Percentiles rank a stretch among this genome's conserved stretches.
These are phyloP conservation scores for Magnolia sinica DNA, from an alignment of 164 flowering plant species.

Conservation along the genomic window DNA sequence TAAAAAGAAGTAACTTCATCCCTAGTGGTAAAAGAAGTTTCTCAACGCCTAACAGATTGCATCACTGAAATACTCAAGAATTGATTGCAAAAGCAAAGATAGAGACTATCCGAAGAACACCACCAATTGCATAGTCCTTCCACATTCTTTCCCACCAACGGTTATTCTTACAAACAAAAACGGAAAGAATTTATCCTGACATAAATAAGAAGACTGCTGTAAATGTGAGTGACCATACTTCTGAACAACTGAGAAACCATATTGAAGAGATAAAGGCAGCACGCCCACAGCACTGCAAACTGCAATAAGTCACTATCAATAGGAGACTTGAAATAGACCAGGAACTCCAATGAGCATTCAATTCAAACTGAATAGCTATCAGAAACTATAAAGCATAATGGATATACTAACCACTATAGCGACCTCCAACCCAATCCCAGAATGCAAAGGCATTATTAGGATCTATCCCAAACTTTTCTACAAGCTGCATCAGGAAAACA, in stretches of 20 bases:
- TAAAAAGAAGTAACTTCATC: no score
- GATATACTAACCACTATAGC: constrained; percentile 76
- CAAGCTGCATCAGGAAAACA: constrained; percentile 52
- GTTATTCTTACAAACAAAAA: no score
- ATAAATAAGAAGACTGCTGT: background rate
- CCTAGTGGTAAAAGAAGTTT: no score
- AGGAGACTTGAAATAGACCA: background rate
- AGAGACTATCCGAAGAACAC: no score
- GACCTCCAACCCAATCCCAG: constrained; percentile 97
- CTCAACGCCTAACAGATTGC: no score
- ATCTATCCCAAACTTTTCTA: constrained; percentile 87
- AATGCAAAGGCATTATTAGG: constrained; percentile 97
- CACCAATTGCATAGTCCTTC: background rate
- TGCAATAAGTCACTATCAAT: constrained; percentile 35
- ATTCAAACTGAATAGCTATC: background rate
- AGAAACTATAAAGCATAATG: background rate
- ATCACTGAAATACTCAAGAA: no score
- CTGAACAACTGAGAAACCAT: constrained; percentile 83
- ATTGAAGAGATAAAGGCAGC: constrained; percentile 90
- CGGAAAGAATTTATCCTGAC: background rate
- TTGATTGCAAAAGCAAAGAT: no score
- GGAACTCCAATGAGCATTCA: background rate
- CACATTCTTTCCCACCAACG: background rate
- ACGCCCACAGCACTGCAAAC: constrained; percentile 99
- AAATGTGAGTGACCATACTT: constrained; percentile 43